These are phyloP conservation scores for Aureobasidium sp. DNA, from an alignment of 2,329 filamentous ascomycete species.

Conservation along the genomic window DNA sequence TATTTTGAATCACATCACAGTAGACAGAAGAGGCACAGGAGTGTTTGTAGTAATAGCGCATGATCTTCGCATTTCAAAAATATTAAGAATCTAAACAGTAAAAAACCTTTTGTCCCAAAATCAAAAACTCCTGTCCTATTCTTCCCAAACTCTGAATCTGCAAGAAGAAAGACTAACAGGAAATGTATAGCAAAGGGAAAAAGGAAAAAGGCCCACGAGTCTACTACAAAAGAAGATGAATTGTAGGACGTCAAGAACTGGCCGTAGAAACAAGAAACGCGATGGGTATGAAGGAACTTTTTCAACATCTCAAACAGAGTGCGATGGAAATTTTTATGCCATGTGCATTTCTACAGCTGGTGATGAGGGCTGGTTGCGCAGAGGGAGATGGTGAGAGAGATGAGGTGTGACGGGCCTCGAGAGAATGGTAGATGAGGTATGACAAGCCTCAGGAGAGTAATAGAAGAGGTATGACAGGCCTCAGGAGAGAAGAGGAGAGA, in stretches of 20 bases:
- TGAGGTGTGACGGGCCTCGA: background rate
- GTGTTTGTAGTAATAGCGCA: too few species aligned
- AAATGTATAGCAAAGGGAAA: background rate
- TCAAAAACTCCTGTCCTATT: background rate
- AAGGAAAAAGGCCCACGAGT: constrained; percentile 2
- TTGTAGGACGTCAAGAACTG: background rate
- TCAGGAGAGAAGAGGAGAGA: background rate
- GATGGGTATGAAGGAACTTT: background rate
- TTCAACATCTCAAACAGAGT: background rate
- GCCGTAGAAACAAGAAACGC: background rate
- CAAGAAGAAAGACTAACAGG: background rate
- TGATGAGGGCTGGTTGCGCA: background rate
- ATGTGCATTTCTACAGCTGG: background rate
- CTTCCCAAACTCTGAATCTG: too few species aligned
- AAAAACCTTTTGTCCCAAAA: background rate
- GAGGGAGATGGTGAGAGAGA: background rate
- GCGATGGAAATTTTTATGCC: background rate
- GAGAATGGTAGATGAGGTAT: background rate
- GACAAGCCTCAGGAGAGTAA: background rate
- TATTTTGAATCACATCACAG: too few species aligned
- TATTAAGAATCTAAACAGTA: too few species aligned
- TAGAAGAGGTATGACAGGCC: background rate
- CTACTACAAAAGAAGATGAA: background rate
- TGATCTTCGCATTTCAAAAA: too few species aligned
- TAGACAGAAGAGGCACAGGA: too few species aligned